These are phyloP conservation scores for Tulasnella calospora DNA, from an alignment of 768 basidiomycete species.

Conservation along the genomic window DNA sequence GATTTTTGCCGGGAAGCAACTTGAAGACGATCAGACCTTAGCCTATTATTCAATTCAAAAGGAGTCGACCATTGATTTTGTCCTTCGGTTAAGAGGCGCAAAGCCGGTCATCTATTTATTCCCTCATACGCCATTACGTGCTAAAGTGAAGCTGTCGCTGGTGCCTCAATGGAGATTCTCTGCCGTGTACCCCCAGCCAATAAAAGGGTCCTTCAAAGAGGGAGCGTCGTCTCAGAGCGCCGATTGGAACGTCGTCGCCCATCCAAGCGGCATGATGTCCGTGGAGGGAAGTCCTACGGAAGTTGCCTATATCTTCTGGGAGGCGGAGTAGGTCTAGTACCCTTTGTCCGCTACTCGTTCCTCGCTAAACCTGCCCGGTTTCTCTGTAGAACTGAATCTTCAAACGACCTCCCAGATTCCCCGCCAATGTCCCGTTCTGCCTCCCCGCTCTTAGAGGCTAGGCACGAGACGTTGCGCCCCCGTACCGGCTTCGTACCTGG, in stretches of 20 bases:
- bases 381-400: background rate
- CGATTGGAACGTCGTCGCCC: background rate
- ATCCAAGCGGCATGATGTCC: slow-evolving; percentile 14
- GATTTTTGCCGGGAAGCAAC: background rate
- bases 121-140: background rate
- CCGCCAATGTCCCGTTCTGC: background rate
- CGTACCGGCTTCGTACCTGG: background rate
- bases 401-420: background rate
- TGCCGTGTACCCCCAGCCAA: slow-evolving; percentile 35
- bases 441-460: background rate
- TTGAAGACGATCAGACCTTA: background rate
- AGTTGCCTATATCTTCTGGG: background rate
- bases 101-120: background rate
- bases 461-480: background rate
- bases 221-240: background rate
- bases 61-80: background rate
- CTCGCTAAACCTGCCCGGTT: background rate
- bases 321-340: background rate
- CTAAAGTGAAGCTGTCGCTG: slow-evolving; percentile 33
- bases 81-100: background rate
- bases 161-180: slow-evolving; percentile 38
- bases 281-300: slow-evolving; percentile 28
- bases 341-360: too few species aligned
- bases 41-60: background rate
- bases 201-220: background rate